Percentiles rank a stretch among this genome's conserved stretches.
These are phyloP conservation scores for Colletotrichum navitas DNA, from an alignment of 2,329 filamentous ascomycete genomes.

Conservation along the genomic window DNA sequence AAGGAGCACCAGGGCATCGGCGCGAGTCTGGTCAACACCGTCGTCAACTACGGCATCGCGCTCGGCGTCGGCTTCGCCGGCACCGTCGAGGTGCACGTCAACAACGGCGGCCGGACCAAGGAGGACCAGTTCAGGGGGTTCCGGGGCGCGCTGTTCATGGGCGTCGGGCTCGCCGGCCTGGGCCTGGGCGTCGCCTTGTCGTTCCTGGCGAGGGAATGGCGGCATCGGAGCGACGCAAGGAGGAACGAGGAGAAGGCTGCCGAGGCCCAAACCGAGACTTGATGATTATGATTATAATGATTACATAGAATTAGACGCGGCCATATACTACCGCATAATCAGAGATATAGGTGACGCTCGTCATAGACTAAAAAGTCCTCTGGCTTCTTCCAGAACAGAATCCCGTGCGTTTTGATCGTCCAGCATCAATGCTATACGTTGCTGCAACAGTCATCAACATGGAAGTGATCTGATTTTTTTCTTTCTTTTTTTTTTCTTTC, in stretches of 20 bases:
- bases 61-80: conserved; percentile 75
- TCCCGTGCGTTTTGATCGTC: neutral
- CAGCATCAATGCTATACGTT: neutral
- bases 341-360: neutral
- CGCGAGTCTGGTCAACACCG: conserved; percentile 70
- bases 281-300: neutral
- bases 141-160: conserved; percentile 57
- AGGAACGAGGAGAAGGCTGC: conserved; percentile 17
- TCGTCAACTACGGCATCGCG: conserved; percentile 78
- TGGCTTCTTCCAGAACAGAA: neutral
- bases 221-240: neutral
- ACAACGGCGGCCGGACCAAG: conserved; percentile 39
- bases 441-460: too few relatives aligned
- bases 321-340: neutral
- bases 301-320: neutral
- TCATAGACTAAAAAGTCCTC: neutral
- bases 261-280: neutral
- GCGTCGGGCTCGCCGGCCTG: conserved; percentile 51
- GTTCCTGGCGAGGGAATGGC: conserved; percentile 38
- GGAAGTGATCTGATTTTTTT: neutral
- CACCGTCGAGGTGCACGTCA: conserved; percentile 66
- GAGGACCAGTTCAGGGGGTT: conserved; percentile 51
- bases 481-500: neutral
- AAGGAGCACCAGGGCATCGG: conserved; percentile 61
- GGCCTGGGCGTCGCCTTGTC: conserved; percentile 25